Conservation (phyloP, 345 rosid genomes). For the Triadica sebifera region DNA sequence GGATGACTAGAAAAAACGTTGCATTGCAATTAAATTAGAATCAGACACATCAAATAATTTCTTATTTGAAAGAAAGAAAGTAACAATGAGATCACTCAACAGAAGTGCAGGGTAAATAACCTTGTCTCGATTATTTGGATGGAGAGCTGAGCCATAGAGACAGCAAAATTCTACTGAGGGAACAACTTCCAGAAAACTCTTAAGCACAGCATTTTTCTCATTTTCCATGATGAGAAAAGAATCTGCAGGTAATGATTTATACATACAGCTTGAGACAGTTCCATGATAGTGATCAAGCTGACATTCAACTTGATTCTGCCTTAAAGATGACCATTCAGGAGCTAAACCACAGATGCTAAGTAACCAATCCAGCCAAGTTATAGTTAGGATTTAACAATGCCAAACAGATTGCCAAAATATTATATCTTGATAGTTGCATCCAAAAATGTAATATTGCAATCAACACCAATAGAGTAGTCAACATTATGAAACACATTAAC, state of each 20-base stretch:
- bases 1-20: slow-evolving; percentile 46
- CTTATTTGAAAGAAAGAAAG: neutral
- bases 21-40: neutral
- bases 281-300: neutral
- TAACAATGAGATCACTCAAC: neutral
- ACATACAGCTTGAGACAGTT: neutral
- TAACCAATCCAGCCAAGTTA: too few species aligned
- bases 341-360: too few species aligned
- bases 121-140: slow-evolving; percentile 67
- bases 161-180: slow-evolving; percentile 85
- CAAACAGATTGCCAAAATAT: too few species aligned
- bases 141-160: slow-evolving; percentile 83
- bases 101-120: slow-evolving; percentile 28
- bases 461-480: too few species aligned
- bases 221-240: slow-evolving; percentile 35
- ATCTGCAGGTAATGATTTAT: neutral
- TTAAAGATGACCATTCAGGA: too few species aligned
- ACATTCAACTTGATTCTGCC: too few species aligned
- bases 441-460: too few species aligned
- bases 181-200: slow-evolving; percentile 48
- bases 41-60: neutral
- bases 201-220: slow-evolving; percentile 42
- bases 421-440: too few species aligned
- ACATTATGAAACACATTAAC: too few species aligned
- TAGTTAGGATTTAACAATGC: too few species aligned